Conservation (phyloP, 345 rosid genomes). For the Noccaea caerulescens region DNA sequence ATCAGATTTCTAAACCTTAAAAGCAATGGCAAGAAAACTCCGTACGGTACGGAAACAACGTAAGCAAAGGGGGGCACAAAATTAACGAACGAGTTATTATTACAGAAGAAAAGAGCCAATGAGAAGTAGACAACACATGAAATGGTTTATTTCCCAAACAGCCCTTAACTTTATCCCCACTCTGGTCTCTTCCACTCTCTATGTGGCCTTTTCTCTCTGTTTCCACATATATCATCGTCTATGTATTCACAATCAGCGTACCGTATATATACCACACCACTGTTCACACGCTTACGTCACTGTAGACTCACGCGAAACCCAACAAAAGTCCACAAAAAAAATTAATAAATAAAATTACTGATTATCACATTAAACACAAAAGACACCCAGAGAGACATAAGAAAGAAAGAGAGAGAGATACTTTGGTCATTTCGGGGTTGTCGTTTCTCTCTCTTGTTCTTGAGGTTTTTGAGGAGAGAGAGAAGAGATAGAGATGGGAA, state of each 20-base stretch:
- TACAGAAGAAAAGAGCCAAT: slow-evolving; percentile 23
- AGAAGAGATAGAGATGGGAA: slow-evolving; percentile 60
- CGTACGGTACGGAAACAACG: slow-evolving; percentile 45
- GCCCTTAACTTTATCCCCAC: slow-evolving; percentile 38
- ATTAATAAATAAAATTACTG: neutral
- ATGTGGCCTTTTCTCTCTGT: slow-evolving; percentile 19
- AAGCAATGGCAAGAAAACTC: slow-evolving; percentile 1
- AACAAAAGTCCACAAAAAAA: slow-evolving; percentile 23
- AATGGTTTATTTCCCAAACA: slow-evolving; percentile 38
- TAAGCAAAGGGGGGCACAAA: slow-evolving; percentile 18
- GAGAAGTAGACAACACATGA: slow-evolving; percentile 37
- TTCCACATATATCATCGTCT: slow-evolving; percentile 40
- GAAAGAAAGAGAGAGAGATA: slow-evolving; percentile 37
- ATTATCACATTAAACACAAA: slow-evolving; percentile 39
- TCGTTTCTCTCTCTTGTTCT: slow-evolving; percentile 42
- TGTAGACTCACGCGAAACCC: slow-evolving; percentile 41
- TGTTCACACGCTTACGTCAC: slow-evolving; percentile 27
- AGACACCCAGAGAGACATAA: slow-evolving; percentile 46
- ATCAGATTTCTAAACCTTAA: slow-evolving; percentile 29
- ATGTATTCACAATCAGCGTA: slow-evolving; percentile 39
- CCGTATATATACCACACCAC: slow-evolving; percentile 41
- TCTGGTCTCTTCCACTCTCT: slow-evolving; percentile 32
- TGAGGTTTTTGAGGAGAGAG: slow-evolving; percentile 27
- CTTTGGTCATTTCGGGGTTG: slow-evolving; percentile 40
- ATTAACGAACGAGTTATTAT: slow-evolving; percentile 28